Evolutionary conservation across 768 basidiomycete species (phyloP).

Genomic region (Rhizopogon vesiculosus): DNA sequence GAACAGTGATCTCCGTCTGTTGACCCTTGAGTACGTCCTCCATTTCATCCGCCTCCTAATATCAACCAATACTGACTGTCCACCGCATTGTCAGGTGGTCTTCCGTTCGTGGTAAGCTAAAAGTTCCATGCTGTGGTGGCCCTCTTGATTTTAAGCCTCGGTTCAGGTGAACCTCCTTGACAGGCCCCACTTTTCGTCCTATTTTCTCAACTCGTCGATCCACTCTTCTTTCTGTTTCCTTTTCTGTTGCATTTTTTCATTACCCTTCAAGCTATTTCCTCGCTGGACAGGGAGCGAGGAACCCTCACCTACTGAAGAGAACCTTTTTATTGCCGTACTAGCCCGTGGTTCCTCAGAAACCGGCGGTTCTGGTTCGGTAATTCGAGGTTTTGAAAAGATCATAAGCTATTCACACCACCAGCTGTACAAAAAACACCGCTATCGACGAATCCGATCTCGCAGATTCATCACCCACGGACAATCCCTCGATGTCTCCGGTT

Average conservation of each 20-base stretch:
- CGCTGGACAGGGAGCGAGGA: slow-evolving; percentile 70
- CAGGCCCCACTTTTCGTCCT: slow-evolving; percentile 26
- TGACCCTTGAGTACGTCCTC: slow-evolving; percentile 67
- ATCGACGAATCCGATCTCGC: slow-evolving; percentile 18
- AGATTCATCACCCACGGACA: slow-evolving; percentile 11
- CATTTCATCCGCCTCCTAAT: slow-evolving; percentile 8
- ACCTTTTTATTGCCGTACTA: slow-evolving; percentile 46
- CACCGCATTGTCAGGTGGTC: slow-evolving; percentile 54
- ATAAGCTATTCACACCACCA: slow-evolving; percentile 17
- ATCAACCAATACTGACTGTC: slow-evolving; percentile 11
- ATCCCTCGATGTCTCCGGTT: slow-evolving; percentile 52
- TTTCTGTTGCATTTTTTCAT: slow-evolving; percentile 19
- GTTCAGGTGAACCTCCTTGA: slow-evolving; percentile 78
- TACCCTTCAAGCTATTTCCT: slow-evolving; percentile 54
- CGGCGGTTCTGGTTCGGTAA: slow-evolving; percentile 78
- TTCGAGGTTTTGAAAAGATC: slow-evolving; percentile 35
- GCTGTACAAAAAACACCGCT: slow-evolving; percentile 9
- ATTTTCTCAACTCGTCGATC: slow-evolving; percentile 2
- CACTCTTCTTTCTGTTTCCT: slow-evolving; percentile 4
- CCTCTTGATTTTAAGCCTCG: slow-evolving; percentile 14
- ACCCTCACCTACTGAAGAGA: slow-evolving; percentile 52
- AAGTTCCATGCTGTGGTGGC: slow-evolving; percentile 4
- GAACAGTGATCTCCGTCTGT: slow-evolving; percentile 76
- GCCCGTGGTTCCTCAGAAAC: slow-evolving; percentile 57
- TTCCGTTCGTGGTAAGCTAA: slow-evolving; percentile 63